Conservation (phyloP, 192 early-diverging fungal genomes). For the Rhizophagus clarus region DNA sequence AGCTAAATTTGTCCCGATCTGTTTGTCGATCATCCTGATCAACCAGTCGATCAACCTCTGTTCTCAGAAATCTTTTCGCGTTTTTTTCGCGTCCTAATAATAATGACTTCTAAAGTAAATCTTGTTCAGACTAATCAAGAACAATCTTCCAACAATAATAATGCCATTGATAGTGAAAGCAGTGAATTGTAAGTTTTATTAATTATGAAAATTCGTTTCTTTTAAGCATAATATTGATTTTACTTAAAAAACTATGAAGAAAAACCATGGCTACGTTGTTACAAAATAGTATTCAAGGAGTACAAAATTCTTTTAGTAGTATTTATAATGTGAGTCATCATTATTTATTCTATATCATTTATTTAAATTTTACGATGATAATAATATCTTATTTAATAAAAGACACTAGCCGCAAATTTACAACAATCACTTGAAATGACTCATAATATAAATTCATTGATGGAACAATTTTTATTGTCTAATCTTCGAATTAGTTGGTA, state of each 20-base stretch:
- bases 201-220: not conserved
- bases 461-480: conserved; percentile 41
- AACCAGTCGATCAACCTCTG: no score
- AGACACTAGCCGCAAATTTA: conserved; percentile 43
- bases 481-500: conserved; percentile 44
- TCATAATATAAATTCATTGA: conserved; percentile 44
- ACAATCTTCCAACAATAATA: not conserved
- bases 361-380: not conserved
- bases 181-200: not conserved
- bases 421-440: conserved; percentile 47
- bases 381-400: not conserved
- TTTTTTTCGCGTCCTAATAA: not conserved
- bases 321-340: conserved; percentile 11
- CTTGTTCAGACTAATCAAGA: not conserved
- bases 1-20: no score
- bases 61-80: not conserved
- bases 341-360: not conserved
- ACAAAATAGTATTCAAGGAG: not conserved
- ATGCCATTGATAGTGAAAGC: not conserved
- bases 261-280: not conserved
- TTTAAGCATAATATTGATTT: not conserved
- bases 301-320: conserved; percentile 25
- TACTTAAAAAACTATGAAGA: not conserved
- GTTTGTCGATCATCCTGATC: no score
- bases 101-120: not conserved